Percentiles rank a stretch among this genome's conserved stretches.
Evolutionary conservation across 2,329 filamentous ascomycete species (phyloP).

Genomic region (Albifimbria verrucaria): DNA sequence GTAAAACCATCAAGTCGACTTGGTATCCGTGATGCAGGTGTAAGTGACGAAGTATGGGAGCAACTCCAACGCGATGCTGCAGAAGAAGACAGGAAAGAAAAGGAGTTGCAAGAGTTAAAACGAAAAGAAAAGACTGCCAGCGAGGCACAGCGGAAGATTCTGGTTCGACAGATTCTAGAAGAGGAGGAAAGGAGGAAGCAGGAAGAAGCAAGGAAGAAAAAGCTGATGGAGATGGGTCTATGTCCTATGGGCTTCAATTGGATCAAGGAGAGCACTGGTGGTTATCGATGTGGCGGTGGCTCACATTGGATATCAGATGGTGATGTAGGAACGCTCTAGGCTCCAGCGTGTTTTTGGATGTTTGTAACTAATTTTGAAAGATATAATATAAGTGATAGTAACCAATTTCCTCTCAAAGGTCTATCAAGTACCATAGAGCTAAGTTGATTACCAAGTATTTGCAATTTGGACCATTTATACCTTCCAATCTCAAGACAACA

Average conservation of each 20-base stretch:
- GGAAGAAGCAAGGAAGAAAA: constrained; percentile 39
- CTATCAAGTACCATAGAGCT: too few species aligned
- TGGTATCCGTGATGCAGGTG: constrained; percentile 49
- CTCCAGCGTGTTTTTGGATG: too few species aligned
- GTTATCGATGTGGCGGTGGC: constrained; percentile 63
- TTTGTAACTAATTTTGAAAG: too few species aligned
- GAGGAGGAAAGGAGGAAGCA: constrained; percentile 35
- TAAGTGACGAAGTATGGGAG: constrained; percentile 59
- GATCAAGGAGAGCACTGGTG: constrained; percentile 51
- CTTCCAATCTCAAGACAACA: too few species aligned
- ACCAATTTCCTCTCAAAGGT: too few species aligned
- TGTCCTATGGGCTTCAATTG: constrained; percentile 58
- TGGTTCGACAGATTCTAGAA: constrained; percentile 31
- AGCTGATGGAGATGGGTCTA: constrained; percentile 48
- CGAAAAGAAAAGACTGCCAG: constrained; percentile 21
- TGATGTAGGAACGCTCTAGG: too few species aligned
- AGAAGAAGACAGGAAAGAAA: constrained; percentile 33
- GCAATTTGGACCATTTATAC: too few species aligned
- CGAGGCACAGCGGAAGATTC: constrained; percentile 30
- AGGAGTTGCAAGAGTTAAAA: constrained; percentile 31
- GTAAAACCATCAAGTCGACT: too few species aligned
- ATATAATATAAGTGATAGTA: too few species aligned
- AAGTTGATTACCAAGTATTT: too few species aligned
- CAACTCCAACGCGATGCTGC: constrained; percentile 52
- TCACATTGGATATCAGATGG: constrained; percentile 41